A percentile compares a stretch with the other conserved stretches of the same genome.
phyloP scores from a whole-genome alignment of 2,329 filamentous ascomycete species.

The Epichloe uncinata region DNA sequence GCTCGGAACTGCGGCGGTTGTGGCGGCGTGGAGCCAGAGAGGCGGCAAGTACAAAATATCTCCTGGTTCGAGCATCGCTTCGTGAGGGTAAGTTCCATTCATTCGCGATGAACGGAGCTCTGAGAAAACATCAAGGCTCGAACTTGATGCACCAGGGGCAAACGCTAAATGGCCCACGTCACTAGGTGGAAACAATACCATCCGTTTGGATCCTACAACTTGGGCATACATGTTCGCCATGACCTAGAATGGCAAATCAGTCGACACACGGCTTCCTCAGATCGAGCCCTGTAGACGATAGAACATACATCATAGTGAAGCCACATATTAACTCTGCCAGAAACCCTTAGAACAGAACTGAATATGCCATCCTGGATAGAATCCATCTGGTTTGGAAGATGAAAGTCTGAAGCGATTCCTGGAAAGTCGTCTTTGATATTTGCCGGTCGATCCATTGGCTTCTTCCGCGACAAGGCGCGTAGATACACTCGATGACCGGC shows the following conservation, averaged over 20 bases:
- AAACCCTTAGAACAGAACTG: slow-evolving; percentile 68
- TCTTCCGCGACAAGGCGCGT: slow-evolving; percentile 58
- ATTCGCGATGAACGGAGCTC: slow-evolving; percentile 27
- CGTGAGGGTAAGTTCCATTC: slow-evolving; percentile 45
- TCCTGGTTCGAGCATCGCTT: slow-evolving; percentile 53
- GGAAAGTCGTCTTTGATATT: slow-evolving; percentile 61
- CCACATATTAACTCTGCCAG: slow-evolving; percentile 75
- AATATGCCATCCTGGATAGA: slow-evolving; percentile 51
- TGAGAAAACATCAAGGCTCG: slow-evolving; percentile 58
- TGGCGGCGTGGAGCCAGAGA: slow-evolving; percentile 70
- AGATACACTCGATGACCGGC: slow-evolving; percentile 57
- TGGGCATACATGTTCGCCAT: slow-evolving; percentile 84
- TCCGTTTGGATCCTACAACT: slow-evolving; percentile 56
- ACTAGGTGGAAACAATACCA: slow-evolving; percentile 65
- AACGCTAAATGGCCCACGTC: slow-evolving; percentile 60
- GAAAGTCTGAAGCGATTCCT: slow-evolving; percentile 53
- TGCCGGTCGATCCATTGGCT: slow-evolving; percentile 58
- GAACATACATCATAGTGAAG: slow-evolving; percentile 65
- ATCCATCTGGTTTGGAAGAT: slow-evolving; percentile 47
- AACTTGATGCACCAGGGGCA: slow-evolving; percentile 66
- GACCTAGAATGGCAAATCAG: slow-evolving; percentile 33
- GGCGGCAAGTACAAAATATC: slow-evolving; percentile 73
- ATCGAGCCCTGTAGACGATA: neutral
- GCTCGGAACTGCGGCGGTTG: slow-evolving; percentile 44
- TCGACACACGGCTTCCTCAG: neutral